Evolutionary conservation across 371 early-diverging fungal genomes (phyloP).

Genomic region (Mucor racemosus): DNA sequence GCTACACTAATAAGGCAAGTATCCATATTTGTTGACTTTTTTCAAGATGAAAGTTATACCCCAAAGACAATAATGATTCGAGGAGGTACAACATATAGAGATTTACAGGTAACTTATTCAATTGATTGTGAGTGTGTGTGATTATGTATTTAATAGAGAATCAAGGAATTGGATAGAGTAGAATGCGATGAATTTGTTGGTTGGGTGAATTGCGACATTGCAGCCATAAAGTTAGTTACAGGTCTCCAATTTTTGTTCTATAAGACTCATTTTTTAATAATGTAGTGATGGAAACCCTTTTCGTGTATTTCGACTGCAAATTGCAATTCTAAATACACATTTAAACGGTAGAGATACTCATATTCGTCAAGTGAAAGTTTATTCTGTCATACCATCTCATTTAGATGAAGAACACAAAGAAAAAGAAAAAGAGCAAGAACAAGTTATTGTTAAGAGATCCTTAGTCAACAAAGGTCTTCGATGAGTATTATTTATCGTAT

Average conservation of each 20-base stretch:
- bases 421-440: neutral
- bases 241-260: too few relatives aligned
- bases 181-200: slow-evolving; percentile 75
- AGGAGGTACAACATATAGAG: slow-evolving; percentile 77
- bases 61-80: slow-evolving; percentile 76
- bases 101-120: slow-evolving; percentile 31
- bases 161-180: slow-evolving; percentile 54
- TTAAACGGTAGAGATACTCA: slow-evolving; percentile 94
- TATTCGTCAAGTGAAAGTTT: slow-evolving; percentile 79
- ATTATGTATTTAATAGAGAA: neutral
- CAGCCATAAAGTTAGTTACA: slow-evolving; percentile 4
- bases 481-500: neutral
- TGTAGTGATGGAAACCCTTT: slow-evolving; percentile 50
- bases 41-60: slow-evolving; percentile 93
- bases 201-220: slow-evolving; percentile 69
- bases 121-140: neutral
- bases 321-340: slow-evolving; percentile 85
- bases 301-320: slow-evolving; percentile 67
- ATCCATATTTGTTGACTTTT: slow-evolving; percentile 77
- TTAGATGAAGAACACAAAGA: neutral
- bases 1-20: slow-evolving; percentile 58
- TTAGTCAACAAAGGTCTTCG: slow-evolving; percentile 15
- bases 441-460: neutral
- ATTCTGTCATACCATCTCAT: slow-evolving; percentile 54
- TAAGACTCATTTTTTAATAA: neutral